Evolutionary conservation across 768 basidiomycete species (phyloP), one percentile per base, ranked within the genome.

Genomic region (Phaeotremella fagi): DNA sequence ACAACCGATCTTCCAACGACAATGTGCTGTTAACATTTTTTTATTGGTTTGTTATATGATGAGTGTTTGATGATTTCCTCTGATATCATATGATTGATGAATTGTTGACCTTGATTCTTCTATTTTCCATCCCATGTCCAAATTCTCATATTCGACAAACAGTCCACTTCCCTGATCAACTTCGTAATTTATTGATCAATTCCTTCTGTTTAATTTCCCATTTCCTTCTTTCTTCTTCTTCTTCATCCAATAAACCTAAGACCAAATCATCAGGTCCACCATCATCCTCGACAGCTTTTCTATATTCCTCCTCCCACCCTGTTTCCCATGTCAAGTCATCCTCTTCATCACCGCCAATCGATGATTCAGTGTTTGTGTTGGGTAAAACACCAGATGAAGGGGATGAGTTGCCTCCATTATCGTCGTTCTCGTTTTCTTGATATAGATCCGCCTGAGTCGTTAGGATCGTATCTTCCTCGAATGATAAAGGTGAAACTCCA

Each of bases 211-310:
- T 41, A 11, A 41, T 43, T 25, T 22, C 22, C 59, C 56, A 61
- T 27, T 57, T 53, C 48, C 52, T 48, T 33, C 63, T 50, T 52
- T 67, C 71, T 20, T 70, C 68, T 48, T 64, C 61, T 42, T 72
- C 70, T 47, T 75, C 73, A 46, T 75, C 73, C 66, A 75, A 54
- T 43, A 72, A 51, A 0, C 72, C 73, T 36, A 71, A 49, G 2
- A 73, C 68, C 22, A 75, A 54, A 48, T 75, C 74, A 25, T 75
- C 71, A 26, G 70, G 71, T 26, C 59, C 64, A 15, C 60, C 71
- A 44, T 75, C 71, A 56, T 74, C 71, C 51, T 74, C 72, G 23
- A 67, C 66, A 3, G 66, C 65, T 33, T 43, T 61, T 28, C 55
- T 38, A 50, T 72, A 70, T 33, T 67, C 67, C 27, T 72, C 68